Evolutionary conservation across 2,329 filamentous ascomycete genomes (phyloP).

Genomic region (Pseudogymnoascus pannorum): DNA sequence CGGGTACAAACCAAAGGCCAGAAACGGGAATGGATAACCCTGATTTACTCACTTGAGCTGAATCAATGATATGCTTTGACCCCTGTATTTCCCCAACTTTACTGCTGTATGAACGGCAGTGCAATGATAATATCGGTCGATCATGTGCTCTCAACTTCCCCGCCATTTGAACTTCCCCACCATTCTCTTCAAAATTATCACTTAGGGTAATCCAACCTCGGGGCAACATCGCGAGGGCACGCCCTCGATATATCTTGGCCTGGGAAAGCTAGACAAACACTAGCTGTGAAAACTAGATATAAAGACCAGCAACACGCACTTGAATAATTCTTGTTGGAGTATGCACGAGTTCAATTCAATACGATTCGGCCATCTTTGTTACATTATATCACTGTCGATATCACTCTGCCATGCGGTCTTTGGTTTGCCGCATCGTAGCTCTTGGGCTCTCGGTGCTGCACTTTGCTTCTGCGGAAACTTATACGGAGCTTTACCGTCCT

Average conservation of each 20-base stretch:
- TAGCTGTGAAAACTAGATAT: no score
- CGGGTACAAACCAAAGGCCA: neutral
- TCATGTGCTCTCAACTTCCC: no score
- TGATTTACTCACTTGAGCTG: neutral
- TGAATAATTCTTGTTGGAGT: neutral
- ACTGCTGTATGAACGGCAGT: neutral
- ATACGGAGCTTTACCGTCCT: neutral
- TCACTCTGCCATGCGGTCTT: neutral
- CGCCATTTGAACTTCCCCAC: neutral
- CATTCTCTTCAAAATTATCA: neutral
- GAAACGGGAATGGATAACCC: neutral
- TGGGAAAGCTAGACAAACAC: neutral
- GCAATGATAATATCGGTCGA: neutral
- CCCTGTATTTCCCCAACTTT: neutral
- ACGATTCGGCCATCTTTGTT: neutral
- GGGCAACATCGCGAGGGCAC: neutral
- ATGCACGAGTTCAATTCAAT: neutral
- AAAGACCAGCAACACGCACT: neutral
- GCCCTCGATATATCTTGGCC: neutral
- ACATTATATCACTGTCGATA: neutral
- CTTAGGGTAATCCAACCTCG: neutral
- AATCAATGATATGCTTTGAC: neutral
- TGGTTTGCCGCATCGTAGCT: neutral
- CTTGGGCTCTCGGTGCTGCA: neutral
- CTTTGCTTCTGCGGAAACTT: neutral